Evolutionary conservation across 192 early-diverging fungal genomes (phyloP), one percentile per base, ranked within the genome.

Genomic region (Coemansia sp.): DNA sequence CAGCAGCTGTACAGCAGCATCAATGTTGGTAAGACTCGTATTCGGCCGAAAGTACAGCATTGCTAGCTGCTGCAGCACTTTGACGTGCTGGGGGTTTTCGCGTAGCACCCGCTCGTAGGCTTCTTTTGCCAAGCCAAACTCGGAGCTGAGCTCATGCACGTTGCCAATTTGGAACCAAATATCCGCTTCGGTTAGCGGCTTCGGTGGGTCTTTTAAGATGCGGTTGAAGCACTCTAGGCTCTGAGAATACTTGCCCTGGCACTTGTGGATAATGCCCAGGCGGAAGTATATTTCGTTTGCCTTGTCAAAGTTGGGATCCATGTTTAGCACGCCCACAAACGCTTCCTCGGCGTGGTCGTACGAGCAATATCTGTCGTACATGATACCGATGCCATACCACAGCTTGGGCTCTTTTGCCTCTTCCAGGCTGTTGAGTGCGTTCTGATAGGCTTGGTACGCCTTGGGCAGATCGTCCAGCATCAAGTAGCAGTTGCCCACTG

Each of bases 121-220:
- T 9, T 94, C 91, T 43, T 88, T 85, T 13, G 97, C 97, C 10
- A 69, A 55, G 15, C 57, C 70, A 37, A 82, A 87, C 78, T 99
- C 92, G 38, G 92, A 93, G 68, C 90, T 88, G 57, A 93, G 91
- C 69, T 99, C 96, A 68, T 96, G 88, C 3, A 96, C 91, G 53
- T 94, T 93, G 7, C 94, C 96, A 53, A 94, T 97, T 71, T 99
- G 95, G 78, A 95, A 99, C 94, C 92, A 95, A 41, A 99, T 94
- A 66, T 99, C 97, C 3, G 86, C 82, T 61, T 95, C 92, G 15
- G 92, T 93, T 20, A 98, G 83, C 20, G 97, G 97, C 55, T 86
- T 88, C n/a, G 94, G 95, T 13, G 94, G 94, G 14, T 82, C 82
- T 21, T 74, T 68, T 3, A 96, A 68, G 48, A 96, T 94, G 75